Evolutionary conservation across 768 basidiomycete genomes (phyloP).

Genomic region (Tephrocybe sp.): DNA sequence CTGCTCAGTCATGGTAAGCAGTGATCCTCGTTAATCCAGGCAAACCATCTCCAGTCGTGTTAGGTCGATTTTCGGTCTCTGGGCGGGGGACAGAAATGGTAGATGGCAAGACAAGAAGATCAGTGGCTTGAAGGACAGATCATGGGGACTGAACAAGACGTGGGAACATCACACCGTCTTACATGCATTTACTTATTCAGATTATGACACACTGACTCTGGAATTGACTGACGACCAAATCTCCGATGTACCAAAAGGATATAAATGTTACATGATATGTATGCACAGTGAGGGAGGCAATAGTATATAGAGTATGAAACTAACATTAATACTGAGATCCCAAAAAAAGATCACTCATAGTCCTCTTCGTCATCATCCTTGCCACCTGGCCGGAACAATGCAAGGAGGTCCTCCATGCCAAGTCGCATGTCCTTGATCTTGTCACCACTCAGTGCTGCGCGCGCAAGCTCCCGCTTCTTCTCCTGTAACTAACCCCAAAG

Average conservation of each 20-base stretch:
- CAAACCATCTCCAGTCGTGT: conserved; percentile 32
- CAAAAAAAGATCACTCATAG: conserved; percentile 3
- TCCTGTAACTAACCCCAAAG: conserved; percentile 67
- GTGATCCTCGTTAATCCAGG: conserved; percentile 22
- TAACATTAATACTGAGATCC: too few relatives aligned
- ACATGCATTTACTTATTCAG: conserved; percentile 1
- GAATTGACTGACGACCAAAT: too few relatives aligned
- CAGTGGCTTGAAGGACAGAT: conserved; percentile 16
- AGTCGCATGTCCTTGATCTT: conserved; percentile 85
- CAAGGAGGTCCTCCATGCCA: conserved; percentile 83
- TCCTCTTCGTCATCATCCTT: conserved; percentile 60
- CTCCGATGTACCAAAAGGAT: too few relatives aligned
- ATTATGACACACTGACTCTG: not conserved
- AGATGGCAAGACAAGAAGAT: conserved; percentile 11
- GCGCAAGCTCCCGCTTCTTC: conserved; percentile 83
- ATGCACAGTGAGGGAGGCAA: not conserved
- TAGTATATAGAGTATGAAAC: too few relatives aligned
- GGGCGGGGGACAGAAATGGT: not conserved
- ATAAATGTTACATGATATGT: not conserved
- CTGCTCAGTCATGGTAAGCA: conserved; percentile 41
- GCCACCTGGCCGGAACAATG: conserved; percentile 64
- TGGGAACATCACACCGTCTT: conserved; percentile 19
- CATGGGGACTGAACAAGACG: conserved; percentile 15
- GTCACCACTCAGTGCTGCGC: conserved; percentile 85
- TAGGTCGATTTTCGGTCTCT: conserved; percentile 8